Conservation (phyloP, 495 filamentous ascomycete species). For the Achaetomiella virescens region DNA sequence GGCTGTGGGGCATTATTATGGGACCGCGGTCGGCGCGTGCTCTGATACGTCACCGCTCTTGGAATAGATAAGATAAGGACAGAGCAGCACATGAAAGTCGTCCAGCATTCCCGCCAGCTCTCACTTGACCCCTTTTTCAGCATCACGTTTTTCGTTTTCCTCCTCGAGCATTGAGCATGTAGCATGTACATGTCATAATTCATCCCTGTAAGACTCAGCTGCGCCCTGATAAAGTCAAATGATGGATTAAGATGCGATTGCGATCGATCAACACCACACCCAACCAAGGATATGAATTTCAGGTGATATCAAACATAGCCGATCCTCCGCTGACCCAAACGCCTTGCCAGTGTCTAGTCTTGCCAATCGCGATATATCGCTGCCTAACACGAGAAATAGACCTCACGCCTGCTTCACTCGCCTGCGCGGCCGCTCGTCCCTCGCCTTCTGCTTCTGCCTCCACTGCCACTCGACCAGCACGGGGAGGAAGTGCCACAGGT, state of each 20-base stretch:
- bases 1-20: constrained; percentile 9
- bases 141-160: no score
- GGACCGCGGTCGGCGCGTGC: neutral
- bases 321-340: neutral
- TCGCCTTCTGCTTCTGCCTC: constrained; percentile 49
- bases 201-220: neutral
- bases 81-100: neutral
- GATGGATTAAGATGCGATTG: no score
- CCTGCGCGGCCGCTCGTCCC: constrained; percentile 33
- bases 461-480: constrained; percentile 91
- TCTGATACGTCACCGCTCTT: constrained; percentile 26
- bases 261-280: no score
- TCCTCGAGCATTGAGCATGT: no score
- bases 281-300: no score
- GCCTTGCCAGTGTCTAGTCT: neutral
- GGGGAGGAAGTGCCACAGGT: constrained; percentile 88
- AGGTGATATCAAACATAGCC: no score
- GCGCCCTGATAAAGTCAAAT: neutral
- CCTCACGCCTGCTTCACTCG: constrained; percentile 22
- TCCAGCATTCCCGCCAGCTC: neutral
- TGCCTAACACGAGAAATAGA: neutral
- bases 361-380: neutral
- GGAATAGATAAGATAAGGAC: constrained; percentile 28
- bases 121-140: neutral
- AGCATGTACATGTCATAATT: no score